Percentiles rank a stretch among this genome's conserved stretches.
Conservation (phyloP, 306 rosid genomes). For the Malus orientalis region DNA sequence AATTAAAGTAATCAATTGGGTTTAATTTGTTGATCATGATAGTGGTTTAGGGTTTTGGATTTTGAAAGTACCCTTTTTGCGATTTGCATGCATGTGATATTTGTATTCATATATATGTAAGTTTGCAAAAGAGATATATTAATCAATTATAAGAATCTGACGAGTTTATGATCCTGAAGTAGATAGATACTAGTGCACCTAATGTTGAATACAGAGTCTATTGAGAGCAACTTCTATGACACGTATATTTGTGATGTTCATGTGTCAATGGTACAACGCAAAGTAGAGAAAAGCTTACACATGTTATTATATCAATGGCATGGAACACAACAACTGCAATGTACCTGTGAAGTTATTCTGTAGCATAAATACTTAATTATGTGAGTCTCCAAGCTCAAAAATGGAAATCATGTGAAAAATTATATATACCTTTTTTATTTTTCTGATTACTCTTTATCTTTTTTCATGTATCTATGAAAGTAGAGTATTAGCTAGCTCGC, state of each 20-base stretch:
- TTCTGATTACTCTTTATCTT: neutral
- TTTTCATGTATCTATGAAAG: neutral
- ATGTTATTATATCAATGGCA: too few species aligned
- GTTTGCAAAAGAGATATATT: neutral
- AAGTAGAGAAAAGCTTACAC: too few species aligned
- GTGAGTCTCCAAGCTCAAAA: slow-evolving; percentile 43
- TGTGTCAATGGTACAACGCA: too few species aligned
- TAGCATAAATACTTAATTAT: slow-evolving; percentile 33
- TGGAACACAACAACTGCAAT: too few species aligned
- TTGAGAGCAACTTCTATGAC: neutral
- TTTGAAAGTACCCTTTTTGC: neutral
- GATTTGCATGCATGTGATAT: neutral
- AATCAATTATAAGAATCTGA: neutral
- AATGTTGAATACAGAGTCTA: neutral
- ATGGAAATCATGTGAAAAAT: neutral
- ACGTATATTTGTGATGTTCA: too few species aligned
- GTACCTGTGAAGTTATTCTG: neutral
- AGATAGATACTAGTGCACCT: neutral
- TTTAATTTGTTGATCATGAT: neutral
- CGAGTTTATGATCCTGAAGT: neutral
- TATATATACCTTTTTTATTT: slow-evolving; percentile 15
- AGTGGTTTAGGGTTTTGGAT: slow-evolving; percentile 24
- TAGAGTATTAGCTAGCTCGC: too few species aligned
- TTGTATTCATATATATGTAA: neutral
- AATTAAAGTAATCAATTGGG: neutral